These are phyloP conservation scores for Tetrapisispora iriomotensis DNA, from an alignment of 805 yeast species.

Conservation along the genomic window DNA sequence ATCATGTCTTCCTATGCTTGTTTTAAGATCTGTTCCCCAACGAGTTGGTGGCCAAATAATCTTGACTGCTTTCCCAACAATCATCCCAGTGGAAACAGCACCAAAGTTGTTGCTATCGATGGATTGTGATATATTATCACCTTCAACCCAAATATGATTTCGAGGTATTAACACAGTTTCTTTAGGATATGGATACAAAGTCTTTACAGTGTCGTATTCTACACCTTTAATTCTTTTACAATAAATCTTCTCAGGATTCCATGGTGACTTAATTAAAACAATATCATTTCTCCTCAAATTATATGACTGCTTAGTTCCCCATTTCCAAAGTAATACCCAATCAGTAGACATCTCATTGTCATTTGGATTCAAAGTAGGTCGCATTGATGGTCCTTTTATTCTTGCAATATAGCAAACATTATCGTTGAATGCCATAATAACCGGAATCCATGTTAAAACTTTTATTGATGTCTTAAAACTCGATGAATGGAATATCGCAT, in stretches of 20 bases:
- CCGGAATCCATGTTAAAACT: slow-evolving; percentile 71
- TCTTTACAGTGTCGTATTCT: slow-evolving; percentile 57
- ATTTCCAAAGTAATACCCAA: slow-evolving; percentile 63
- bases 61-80: slow-evolving; percentile 62
- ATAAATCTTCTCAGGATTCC: slow-evolving; percentile 63
- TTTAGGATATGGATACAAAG: slow-evolving; percentile 57
- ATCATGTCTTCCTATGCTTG: background rate
- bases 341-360: slow-evolving; percentile 38
- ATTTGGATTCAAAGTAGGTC: slow-evolving; percentile 77
- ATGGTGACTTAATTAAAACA: slow-evolving; percentile 67
- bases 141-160: slow-evolving; percentile 90
- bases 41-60: slow-evolving; percentile 64
- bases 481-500: background rate
- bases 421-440: slow-evolving; percentile 54
- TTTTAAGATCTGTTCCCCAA: slow-evolving; percentile 30
- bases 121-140: slow-evolving; percentile 73
- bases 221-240: slow-evolving; percentile 73
- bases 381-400: slow-evolving; percentile 77
- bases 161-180: slow-evolving; percentile 54
- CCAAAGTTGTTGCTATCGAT: slow-evolving; percentile 84
- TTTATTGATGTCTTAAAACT: slow-evolving; percentile 15
- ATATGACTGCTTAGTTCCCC: slow-evolving; percentile 38
- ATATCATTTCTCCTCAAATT: slow-evolving; percentile 57
- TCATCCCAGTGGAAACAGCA: slow-evolving; percentile 72
- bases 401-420: slow-evolving; percentile 65